A percentile compares a stretch with the other conserved stretches of the same genome.
phyloP scores from a whole-genome alignment of 148 eudicot species.

The Camellia lanceoleosa region DNA sequence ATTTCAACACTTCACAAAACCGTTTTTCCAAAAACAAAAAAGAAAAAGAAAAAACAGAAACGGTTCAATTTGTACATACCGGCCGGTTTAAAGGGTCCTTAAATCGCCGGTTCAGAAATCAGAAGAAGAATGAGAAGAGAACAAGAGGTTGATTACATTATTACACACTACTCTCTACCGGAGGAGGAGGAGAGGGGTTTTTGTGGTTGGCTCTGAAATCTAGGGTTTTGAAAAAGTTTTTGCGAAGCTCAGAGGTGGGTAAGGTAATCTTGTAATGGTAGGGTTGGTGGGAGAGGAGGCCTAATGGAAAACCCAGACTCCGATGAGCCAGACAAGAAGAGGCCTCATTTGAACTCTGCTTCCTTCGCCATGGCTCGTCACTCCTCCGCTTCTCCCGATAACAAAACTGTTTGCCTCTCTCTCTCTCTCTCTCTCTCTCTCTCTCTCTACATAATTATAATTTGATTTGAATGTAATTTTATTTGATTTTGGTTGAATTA shows the following conservation, averaged over 20 bases:
- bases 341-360: conserved; percentile 46
- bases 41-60: too few relatives aligned
- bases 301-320: conserved; percentile 58
- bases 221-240: conserved; percentile 1
- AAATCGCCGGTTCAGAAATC: not conserved
- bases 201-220: not conserved
- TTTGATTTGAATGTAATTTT: not conserved
- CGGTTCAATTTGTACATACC: too few relatives aligned
- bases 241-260: not conserved
- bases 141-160: not conserved
- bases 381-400: conserved; percentile 53
- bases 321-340: conserved; percentile 62
- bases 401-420: conserved; percentile 40
- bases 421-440: not conserved
- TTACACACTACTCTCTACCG: too few relatives aligned
- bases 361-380: conserved; percentile 69
- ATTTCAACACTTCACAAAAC: too few relatives aligned
- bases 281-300: not conserved
- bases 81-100: too few relatives aligned
- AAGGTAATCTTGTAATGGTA: not conserved
- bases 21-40: too few relatives aligned
- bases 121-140: not conserved
- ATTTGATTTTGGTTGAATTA: not conserved
- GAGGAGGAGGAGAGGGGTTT: too few relatives aligned
- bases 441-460: not conserved